phyloP scores from a whole-genome alignment of 2,329 filamentous ascomycete genomes.

The Madurella mycetomatis region DNA sequence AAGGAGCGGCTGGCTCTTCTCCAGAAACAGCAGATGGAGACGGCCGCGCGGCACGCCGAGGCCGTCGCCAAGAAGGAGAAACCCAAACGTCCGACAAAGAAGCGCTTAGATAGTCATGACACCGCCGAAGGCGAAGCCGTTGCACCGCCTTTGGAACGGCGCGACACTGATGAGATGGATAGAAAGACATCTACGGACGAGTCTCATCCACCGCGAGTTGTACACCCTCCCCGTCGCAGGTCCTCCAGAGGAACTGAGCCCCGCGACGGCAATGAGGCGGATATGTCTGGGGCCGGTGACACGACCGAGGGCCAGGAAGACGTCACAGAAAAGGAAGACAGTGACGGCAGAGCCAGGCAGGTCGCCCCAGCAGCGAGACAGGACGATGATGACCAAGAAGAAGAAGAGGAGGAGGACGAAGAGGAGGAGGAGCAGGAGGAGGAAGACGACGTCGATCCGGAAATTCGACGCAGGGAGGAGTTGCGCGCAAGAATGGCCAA shows the following conservation, averaged over 20 bases:
- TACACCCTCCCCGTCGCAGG: conserved; percentile 48
- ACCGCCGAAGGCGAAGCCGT: conserved; percentile 33
- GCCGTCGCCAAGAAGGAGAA: conserved; percentile 79
- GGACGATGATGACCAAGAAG: conserved; percentile 38
- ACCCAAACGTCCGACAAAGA: conserved; percentile 73
- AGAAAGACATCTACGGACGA: conserved; percentile 52
- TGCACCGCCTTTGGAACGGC: conserved; percentile 41
- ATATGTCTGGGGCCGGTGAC: conserved; percentile 61
- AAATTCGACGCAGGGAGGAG: conserved; percentile 79
- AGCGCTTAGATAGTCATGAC: conserved; percentile 50
- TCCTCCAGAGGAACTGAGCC: conserved; percentile 47
- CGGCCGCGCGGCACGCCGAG: conserved; percentile 77
- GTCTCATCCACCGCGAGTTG: conserved; percentile 34
- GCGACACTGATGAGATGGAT: conserved; percentile 44
- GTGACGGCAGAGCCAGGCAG: conserved; percentile 54
- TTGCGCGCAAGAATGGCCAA: conserved; percentile 94
- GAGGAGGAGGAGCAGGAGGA: conserved; percentile 72
- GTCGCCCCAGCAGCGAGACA: conserved; percentile 33
- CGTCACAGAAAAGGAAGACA: conserved; percentile 67
- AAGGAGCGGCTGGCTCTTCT: conserved; percentile 94
- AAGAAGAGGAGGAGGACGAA: conserved; percentile 49
- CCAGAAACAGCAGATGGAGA: conserved; percentile 90
- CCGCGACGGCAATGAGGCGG: conserved; percentile 60
- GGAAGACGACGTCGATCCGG: conserved; percentile 82
- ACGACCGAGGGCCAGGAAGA: conserved; percentile 58